Conservation (phyloP, 495 filamentous ascomycete species). For the Neurospora hispaniola region DNA sequence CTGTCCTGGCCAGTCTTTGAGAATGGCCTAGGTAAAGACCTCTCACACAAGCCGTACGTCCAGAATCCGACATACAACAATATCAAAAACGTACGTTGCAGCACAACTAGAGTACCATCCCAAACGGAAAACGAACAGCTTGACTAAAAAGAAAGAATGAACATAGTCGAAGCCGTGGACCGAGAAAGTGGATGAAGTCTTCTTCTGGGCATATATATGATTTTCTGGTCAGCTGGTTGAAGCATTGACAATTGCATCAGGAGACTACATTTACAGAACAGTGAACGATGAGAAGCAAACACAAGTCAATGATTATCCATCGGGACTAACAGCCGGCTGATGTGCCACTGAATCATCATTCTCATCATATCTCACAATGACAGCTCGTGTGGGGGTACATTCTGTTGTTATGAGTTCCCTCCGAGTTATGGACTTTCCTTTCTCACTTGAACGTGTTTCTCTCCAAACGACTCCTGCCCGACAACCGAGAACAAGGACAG, state of each 20-base stretch:
- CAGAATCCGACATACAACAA: too few species aligned
- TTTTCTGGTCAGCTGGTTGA: background rate
- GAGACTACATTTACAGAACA: background rate
- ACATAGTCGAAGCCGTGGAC: too few species aligned
- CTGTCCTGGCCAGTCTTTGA: too few species aligned
- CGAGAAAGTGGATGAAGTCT: too few species aligned
- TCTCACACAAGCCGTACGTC: too few species aligned
- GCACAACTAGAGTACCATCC: too few species aligned
- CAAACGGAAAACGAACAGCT: too few species aligned
- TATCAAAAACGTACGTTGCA: too few species aligned
- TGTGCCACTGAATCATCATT: background rate
- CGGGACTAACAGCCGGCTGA: background rate
- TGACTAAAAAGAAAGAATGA: too few species aligned
- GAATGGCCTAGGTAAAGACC: too few species aligned
- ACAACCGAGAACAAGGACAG: background rate
- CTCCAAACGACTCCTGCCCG: background rate
- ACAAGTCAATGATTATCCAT: background rate
- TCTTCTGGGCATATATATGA: too few species aligned
- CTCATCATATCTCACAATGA: background rate
- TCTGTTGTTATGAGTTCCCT: background rate
- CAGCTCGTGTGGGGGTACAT: background rate
- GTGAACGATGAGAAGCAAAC: background rate
- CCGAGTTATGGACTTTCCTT: background rate
- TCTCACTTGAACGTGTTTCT: background rate
- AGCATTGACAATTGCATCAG: background rate